Conservation (phyloP, 352 stramenopile species). For the Blastocystis sp. region DNA sequence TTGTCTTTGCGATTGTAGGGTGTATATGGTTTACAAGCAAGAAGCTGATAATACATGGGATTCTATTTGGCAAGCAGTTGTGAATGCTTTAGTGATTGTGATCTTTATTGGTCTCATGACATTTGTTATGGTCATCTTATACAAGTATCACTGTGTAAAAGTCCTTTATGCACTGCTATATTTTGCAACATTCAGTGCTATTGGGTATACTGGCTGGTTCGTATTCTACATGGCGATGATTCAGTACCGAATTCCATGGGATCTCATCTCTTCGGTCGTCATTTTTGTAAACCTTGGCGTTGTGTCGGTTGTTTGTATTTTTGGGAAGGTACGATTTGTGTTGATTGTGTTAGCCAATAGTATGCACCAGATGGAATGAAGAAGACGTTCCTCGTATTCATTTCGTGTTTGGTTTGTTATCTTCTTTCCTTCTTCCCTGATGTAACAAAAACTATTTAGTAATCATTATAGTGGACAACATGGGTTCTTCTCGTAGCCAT, state of each 20-base stretch:
- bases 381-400: slow-evolving; percentile 81
- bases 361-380: slow-evolving; percentile 73
- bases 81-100: slow-evolving; percentile 76
- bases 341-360: slow-evolving; percentile 65
- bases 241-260: slow-evolving; percentile 67
- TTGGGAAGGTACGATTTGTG: slow-evolving; percentile 64
- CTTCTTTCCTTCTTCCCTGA: slow-evolving; percentile 89
- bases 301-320: slow-evolving; percentile 76
- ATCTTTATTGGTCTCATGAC: slow-evolving; percentile 74
- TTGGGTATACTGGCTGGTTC: slow-evolving; percentile 73
- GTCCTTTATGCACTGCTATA: slow-evolving; percentile 63
- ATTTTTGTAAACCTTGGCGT: slow-evolving; percentile 80
- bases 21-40: slow-evolving; percentile 76
- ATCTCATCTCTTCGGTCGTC: slow-evolving; percentile 71
- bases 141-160: slow-evolving; percentile 76
- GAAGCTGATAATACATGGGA: slow-evolving; percentile 67
- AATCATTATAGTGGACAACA: slow-evolving; percentile 71
- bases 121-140: slow-evolving; percentile 75
- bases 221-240: slow-evolving; percentile 72
- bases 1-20: slow-evolving; percentile 63
- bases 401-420: slow-evolving; percentile 88
- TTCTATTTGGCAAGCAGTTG: slow-evolving; percentile 68
- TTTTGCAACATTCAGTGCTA: slow-evolving; percentile 71
- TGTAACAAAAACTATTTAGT: slow-evolving; percentile 71
- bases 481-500: slow-evolving; percentile 83